Conservation (phyloP, 2,329 filamentous ascomycete species). For the Domatiomyces catenatus region DNA sequence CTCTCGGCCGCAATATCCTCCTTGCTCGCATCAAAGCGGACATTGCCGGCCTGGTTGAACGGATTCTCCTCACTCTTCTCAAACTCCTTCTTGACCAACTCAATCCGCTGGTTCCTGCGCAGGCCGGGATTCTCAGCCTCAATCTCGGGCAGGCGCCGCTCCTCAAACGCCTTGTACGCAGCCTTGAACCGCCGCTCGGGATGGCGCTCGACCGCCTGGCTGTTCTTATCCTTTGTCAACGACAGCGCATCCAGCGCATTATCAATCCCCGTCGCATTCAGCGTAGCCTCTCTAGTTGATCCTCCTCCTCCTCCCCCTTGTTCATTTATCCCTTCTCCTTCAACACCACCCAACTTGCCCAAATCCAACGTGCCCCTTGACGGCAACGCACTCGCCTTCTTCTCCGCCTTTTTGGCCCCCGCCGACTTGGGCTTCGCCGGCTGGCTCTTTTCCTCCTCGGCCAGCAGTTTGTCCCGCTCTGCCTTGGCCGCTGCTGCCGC, state of each 20-base stretch:
- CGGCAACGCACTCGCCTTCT: slow-evolving; percentile 26
- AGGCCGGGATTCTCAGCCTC: slow-evolving; percentile 67
- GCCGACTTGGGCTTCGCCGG: slow-evolving; percentile 44
- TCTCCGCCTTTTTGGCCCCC: slow-evolving; percentile 36
- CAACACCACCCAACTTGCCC: slow-evolving; percentile 53
- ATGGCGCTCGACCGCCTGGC: slow-evolving; percentile 66
- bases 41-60: slow-evolving; percentile 64
- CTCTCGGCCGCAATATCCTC: slow-evolving; percentile 58
- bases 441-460: slow-evolving; percentile 62
- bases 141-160: slow-evolving; percentile 68
- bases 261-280: slow-evolving; percentile 81
- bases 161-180: slow-evolving; percentile 69
- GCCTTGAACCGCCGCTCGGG: slow-evolving; percentile 79
- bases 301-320: slow-evolving; percentile 10
- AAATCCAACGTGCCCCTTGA: slow-evolving; percentile 54
- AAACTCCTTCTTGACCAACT: slow-evolving; percentile 79
- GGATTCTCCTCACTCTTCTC: slow-evolving; percentile 90
- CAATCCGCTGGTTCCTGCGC: slow-evolving; percentile 68
- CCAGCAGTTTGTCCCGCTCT: slow-evolving; percentile 68
- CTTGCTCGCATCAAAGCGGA: slow-evolving; percentile 59
- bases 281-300: slow-evolving; percentile 33
- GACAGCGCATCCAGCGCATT: slow-evolving; percentile 79
- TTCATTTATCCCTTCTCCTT: slow-evolving; percentile 22
- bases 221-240: slow-evolving; percentile 43
- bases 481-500: slow-evolving; percentile 79